These are phyloP conservation scores for Clarireedia hainanense DNA, from an alignment of 2,329 filamentous ascomycete species.

Conservation along the genomic window DNA sequence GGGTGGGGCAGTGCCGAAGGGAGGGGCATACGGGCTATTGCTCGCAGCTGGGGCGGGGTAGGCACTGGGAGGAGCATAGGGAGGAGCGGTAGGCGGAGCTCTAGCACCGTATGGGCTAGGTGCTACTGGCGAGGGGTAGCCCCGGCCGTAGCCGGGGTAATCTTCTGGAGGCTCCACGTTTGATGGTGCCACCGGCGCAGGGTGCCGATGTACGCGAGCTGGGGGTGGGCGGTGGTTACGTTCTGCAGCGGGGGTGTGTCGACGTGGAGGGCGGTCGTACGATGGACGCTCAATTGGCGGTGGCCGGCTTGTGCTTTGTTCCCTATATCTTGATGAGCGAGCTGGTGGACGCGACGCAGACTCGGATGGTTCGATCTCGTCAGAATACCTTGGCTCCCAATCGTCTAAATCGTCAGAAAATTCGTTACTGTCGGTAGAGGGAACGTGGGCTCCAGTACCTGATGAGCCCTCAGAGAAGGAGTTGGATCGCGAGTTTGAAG, in stretches of 20 bases:
- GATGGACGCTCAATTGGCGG: slow-evolving; percentile 29
- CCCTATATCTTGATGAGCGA: slow-evolving; percentile 18
- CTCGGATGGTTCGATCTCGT: slow-evolving; percentile 49
- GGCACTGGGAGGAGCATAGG: slow-evolving; percentile 26
- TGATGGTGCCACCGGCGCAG: slow-evolving; percentile 45
- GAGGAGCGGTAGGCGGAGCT: slow-evolving; percentile 18
- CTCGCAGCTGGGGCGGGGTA: slow-evolving; percentile 18
- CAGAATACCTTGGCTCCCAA: slow-evolving; percentile 34
- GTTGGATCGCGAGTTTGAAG: slow-evolving; percentile 21
- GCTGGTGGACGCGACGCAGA: slow-evolving; percentile 42
- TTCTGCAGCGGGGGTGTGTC: slow-evolving; percentile 25
- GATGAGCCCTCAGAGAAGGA: slow-evolving; percentile 26
- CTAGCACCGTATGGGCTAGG: slow-evolving; percentile 18
- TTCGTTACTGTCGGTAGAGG: slow-evolving; percentile 31
- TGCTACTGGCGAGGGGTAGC: slow-evolving; percentile 28
- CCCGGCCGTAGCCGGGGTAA: slow-evolving; percentile 41
- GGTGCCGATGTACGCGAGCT: slow-evolving; percentile 35
- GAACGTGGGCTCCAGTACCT: slow-evolving; percentile 25
- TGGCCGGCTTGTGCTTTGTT: slow-evolving; percentile 28
- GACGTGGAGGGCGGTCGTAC: slow-evolving; percentile 30
- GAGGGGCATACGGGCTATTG: slow-evolving; percentile 21
- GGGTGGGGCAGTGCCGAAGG: slow-evolving; percentile 17
- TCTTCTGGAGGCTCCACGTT: slow-evolving; percentile 60
- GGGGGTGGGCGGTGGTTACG: slow-evolving; percentile 31
- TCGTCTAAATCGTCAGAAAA: slow-evolving; percentile 32